phyloP scores from a whole-genome alignment of 805 yeast genomes.

The Kodamaea kakaduensis region DNA sequence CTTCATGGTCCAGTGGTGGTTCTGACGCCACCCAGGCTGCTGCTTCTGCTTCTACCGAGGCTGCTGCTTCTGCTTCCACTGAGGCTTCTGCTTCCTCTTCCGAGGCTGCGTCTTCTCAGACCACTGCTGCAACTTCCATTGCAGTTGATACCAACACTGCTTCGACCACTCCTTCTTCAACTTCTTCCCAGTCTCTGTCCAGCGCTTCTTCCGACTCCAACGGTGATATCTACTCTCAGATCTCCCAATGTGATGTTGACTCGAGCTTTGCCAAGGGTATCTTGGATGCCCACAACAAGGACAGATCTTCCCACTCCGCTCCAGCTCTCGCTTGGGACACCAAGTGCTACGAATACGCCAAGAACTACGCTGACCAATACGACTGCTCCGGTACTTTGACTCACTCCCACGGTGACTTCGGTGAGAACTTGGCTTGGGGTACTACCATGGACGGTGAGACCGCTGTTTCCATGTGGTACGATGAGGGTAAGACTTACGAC shows the following conservation, averaged over 20 bases:
- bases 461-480: conserved; percentile 40
- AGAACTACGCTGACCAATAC: conserved; percentile 29
- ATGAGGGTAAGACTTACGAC: conserved; percentile 27
- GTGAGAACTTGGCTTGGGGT: conserved; percentile 33
- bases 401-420: conserved; percentile 33
- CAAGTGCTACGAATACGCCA: conserved; percentile 52
- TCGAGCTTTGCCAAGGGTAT: conserved; percentile 41
- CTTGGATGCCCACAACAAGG: conserved; percentile 57
- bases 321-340: conserved; percentile 53
- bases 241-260: conserved; percentile 15
- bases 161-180: conserved; percentile 11
- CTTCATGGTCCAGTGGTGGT: conserved; percentile 1
- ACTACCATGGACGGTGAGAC: conserved; percentile 22
- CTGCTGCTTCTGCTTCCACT: conserved; percentile 3
- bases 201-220: conserved; percentile 13
- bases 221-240: conserved; percentile 20
- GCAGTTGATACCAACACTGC: conserved; percentile 9
- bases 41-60: conserved; percentile 3
- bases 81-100: conserved; percentile 10
- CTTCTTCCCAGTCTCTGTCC: conserved; percentile 8
- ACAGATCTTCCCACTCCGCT: conserved; percentile 52
- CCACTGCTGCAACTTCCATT: conserved; percentile 13
- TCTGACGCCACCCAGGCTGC: not conserved
- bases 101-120: conserved; percentile 10
- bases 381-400: conserved; percentile 24